Evolutionary conservation across 1,284 basidiomycete species (phyloP).

Genomic region (Moesziomyces parantarcticus): DNA sequence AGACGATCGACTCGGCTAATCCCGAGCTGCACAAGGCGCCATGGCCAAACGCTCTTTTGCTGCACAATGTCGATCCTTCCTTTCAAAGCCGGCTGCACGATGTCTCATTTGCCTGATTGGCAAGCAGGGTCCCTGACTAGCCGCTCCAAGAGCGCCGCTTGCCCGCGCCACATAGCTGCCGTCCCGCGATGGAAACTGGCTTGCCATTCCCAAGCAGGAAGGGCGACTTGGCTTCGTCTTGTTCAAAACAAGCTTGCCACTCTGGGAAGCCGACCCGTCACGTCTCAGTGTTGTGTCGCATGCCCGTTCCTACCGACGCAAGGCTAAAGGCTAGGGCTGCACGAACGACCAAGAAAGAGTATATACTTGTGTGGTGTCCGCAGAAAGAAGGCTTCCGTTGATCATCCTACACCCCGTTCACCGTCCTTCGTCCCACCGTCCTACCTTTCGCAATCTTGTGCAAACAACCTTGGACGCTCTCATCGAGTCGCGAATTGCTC

Average conservation of each 20-base stretch:
- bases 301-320: no score
- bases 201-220: background rate
- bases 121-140: background rate
- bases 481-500: no score
- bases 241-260: background rate
- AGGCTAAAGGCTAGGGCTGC: no score
- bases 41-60: constrained; percentile 4
- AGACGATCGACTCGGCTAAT: constrained; percentile 1
- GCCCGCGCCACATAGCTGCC: background rate
- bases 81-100: constrained; percentile 15
- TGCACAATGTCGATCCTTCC: constrained; percentile 33
- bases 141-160: background rate
- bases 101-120: constrained; percentile 25
- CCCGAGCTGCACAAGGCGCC: constrained; percentile 4
- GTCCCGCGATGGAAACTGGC: background rate
- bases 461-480: no score
- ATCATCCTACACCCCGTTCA: no score
- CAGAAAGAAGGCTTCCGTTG: no score
- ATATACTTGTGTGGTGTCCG: no score
- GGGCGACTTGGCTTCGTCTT: background rate
- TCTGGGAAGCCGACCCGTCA: background rate
- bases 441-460: no score
- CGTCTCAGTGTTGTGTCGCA: no score
- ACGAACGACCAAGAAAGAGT: no score
- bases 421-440: no score